A percentile compares a stretch with the other conserved stretches of the same genome.
These are phyloP conservation scores for Aspergillus brasiliensis DNA, from an alignment of 2,329 filamentous ascomycete species.

Conservation along the genomic window DNA sequence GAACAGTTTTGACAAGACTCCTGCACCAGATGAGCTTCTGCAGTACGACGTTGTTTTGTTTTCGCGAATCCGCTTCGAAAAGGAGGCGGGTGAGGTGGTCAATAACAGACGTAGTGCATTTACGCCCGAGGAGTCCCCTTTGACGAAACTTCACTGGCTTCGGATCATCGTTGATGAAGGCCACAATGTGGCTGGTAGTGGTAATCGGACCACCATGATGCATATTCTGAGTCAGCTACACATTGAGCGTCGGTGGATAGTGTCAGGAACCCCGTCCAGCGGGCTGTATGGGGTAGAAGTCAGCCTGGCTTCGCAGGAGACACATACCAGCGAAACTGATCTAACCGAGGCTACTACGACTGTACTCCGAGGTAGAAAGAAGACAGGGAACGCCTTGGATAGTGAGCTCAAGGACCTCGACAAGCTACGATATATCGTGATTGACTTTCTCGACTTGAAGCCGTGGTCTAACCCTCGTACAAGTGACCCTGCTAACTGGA, in stretches of 20 bases:
- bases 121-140: conserved; percentile 57
- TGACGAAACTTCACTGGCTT: conserved; percentile 78
- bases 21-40: conserved; percentile 60
- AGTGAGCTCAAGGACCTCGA: conserved; percentile 67
- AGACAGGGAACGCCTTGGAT: conserved; percentile 45
- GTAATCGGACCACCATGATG: conserved; percentile 60
- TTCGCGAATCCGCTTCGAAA: conserved; percentile 72
- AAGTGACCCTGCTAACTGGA: conserved; percentile 68
- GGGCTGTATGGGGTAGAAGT: conserved; percentile 77
- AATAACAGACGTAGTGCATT: conserved; percentile 52
- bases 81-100: conserved; percentile 58
- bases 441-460: conserved; percentile 72
- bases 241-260: conserved; percentile 78
- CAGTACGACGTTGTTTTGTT: conserved; percentile 77
- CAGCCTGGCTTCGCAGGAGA: conserved; percentile 51
- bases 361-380: conserved; percentile 37
- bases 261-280: conserved; percentile 85
- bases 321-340: conserved; percentile 37
- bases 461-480: conserved; percentile 73
- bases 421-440: conserved; percentile 65
- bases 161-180: conserved; percentile 91
- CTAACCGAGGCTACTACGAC: conserved; percentile 33
- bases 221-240: conserved; percentile 56
- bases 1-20: conserved; percentile 55
- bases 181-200: conserved; percentile 74